Evolutionary conservation across 345 rosid genomes (phyloP), one percentile per base, ranked within the genome.

Genomic region (Eucalyptus pauciflora): DNA sequence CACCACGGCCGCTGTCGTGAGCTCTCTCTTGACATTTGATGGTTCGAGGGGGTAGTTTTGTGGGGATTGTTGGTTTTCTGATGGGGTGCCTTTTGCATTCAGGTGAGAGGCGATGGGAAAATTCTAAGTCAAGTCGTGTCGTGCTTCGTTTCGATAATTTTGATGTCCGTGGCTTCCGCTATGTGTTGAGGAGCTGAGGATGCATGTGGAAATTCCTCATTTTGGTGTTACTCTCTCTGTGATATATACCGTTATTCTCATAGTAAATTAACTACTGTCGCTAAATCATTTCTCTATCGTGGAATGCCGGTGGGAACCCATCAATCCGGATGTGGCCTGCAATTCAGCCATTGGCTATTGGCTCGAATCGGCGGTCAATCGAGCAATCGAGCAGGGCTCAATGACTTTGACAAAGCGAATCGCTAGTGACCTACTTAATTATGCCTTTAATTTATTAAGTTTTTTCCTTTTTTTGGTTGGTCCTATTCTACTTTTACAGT

Each of bases 1-100:
- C 94, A 96, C 99, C 22, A 98, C 99, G 1, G 99, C 98, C 46
- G 99, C 99, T 88, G 92, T 97, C 31, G 99, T 97, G 91, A 91
- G 96, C 54, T 4, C 8, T 81, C 45, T n/a, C 10, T 52, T 52
- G 69, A 11, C 12, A 25, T 10, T 88, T 49, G 87, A 29, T 76
- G 17, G 50, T 85, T 51, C 29, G 85, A 64, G 83, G 4, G 46
- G 14, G 22, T 6, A 8, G 31, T 89, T 85, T 52, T 50, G 79
- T 11, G 43, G 88, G 4, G 15, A 85, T 71, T 86, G 69, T 12
- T 20, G 51, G 89, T 87, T 22, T 67, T 86, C 80, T 86, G 58
- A 46, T 86, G 22, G 58, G 52, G 37, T 88, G 24, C 27, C 22
- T 52, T 33, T 43, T 33, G 86, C 27, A 86, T 92, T 79, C 91